phyloP scores from a whole-genome alignment of 306 rosid genomes.

The Psophocarpus tetragonolobus region DNA sequence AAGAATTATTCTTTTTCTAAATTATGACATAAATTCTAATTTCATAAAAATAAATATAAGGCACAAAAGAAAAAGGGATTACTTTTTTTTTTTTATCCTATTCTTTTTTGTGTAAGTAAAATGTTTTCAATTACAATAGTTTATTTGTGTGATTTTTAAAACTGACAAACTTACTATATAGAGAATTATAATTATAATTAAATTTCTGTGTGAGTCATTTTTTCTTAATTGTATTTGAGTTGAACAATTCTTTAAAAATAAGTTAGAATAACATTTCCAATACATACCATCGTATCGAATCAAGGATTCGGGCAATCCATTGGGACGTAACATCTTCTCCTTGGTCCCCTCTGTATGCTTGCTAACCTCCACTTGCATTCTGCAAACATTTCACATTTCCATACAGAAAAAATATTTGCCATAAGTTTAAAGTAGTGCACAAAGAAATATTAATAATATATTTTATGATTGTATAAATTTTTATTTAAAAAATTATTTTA shows the following conservation, averaged over 20 bases:
- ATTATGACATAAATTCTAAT: no score
- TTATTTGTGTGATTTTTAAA: no score
- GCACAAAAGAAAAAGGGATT: no score
- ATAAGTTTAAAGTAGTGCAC: neutral
- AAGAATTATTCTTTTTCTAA: no score
- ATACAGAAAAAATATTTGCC: neutral
- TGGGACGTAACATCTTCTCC: conserved; percentile 91
- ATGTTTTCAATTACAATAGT: no score
- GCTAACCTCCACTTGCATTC: conserved; percentile 99
- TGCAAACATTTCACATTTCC: conserved; percentile 41
- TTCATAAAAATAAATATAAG: no score
- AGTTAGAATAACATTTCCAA: neutral
- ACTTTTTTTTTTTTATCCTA: no score
- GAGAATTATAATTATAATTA: no score
- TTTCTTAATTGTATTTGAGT: no score
- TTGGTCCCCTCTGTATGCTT: conserved; percentile 93
- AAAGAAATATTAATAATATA: neutral
- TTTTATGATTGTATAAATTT: neutral
- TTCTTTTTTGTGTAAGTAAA: no score
- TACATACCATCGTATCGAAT: conserved; percentile 87
- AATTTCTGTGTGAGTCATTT: no score
- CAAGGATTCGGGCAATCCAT: conserved; percentile 93
- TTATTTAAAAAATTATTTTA: neutral
- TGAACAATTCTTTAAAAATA: neutral
- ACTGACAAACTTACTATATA: no score